Base-by-base conservation (phyloP, 352 stramenopile species). In the Phytophthora parvispora region DNA sequence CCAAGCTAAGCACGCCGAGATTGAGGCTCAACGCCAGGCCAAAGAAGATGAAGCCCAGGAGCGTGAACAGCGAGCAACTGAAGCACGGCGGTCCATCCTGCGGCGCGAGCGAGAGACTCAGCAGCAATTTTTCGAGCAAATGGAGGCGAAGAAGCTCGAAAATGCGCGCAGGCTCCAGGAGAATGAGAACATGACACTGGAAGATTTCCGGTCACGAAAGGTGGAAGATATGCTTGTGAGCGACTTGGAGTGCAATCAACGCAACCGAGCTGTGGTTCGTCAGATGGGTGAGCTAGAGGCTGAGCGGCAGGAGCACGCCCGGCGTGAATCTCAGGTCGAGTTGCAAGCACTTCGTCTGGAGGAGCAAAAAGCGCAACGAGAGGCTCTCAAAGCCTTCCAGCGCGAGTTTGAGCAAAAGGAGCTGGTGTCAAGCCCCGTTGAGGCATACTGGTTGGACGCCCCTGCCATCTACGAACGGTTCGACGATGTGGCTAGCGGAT, bases 351-450 rank as follows among this genome's bases (percentile, higher is more conserved):
- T 78, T 29, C 81, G 83, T 28, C 62, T 93, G 0, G 60, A 69
- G 4, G 60, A 64, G 36, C 85, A 92, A 57, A 84, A 81, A 9
- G 58, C 55, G 1, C 89, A 86, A 34, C 84, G 86, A 18, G 82
- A 92, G 31, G 56, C 69, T 15, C 69, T 93, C 18, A 91, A 92
- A 57, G 60, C 51, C 16, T 83, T 84, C 28, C 84, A 92, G 52
- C 70, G 65, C 6, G 76, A 80, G n/a, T 93, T 93, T 28, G 86
- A 93, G 69, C 74, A 84, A 49, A 80, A 84, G 45, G 72, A 90
- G 50, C 73, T 93, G 7, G 76, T 87, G 2, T 90, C 78, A 25
- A 92, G 82, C 66, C 64, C 84, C 6, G 75, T 90, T 7, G 86
- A 92, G 18, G 65, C 69, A 1, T 93, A 92, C 53, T 59, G 38